Base-by-base conservation (phyloP, 2,329 filamentous ascomycete species). In the Talaromyces albobiverticillius region DNA sequence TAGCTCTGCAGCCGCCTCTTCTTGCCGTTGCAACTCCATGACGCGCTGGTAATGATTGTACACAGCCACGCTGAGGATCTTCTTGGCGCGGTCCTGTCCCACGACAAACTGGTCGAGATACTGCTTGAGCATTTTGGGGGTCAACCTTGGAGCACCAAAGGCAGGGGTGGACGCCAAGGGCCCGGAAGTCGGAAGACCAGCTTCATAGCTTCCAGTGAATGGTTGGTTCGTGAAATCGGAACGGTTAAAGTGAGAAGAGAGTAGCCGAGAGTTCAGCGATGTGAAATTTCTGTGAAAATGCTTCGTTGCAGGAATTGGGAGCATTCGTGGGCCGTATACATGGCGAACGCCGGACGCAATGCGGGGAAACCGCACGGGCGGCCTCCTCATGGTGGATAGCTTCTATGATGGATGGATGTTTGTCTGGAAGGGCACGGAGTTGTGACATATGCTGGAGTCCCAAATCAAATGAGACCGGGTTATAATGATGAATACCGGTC, bases 21-120 rank as follows among this genome's bases (percentile, higher is more conserved):
- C 84, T 56, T 87, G 84, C 46, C 90, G 80, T 64, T 90, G 82
- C 22, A 87, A 66, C 70, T 88, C 85, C 63, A 92, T 86, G 56
- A 96, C 82, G 45, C 89, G 84, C 71, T 96, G 90, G 68, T 97
- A 96, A 69, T 99, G 94, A 67, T 97, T 96, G 76, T 95, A 96
- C 25, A 99, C 89, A 6, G 93, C 91, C 3, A 93, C 87, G 60
- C 90, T 94, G 59, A 97, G 85, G 13, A 92, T 89, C 71, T 95
- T 95, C 79, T 99, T 79, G 25, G 94, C 91, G 56, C 90, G 85
- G 61, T 96, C 90, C 71, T 99, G 94, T 38, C 93, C 94, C 3
- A 99, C 93, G 1, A 99, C 93, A 69, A 95, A 99, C 67, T 94
- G 89, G 69, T 99, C 94, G 29, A 97, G 84, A 64, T 94, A 88